Conservation (phyloP, 73 alveolate genomes). For the Paraurostyla sp. region DNA sequence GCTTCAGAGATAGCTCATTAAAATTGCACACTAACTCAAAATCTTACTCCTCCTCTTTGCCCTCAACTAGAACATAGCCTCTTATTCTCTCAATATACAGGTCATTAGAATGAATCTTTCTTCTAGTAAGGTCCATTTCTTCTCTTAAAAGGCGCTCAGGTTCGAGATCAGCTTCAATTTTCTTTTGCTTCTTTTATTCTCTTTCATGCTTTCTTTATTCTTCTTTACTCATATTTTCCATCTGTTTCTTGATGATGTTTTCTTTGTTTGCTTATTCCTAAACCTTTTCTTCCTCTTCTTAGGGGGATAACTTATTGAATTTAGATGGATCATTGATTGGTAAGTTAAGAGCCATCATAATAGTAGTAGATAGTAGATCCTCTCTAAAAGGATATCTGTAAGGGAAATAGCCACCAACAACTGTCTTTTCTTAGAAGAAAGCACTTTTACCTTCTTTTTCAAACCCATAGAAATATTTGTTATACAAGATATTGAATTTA, state of each 20-base stretch:
- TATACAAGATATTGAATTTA: conserved; percentile 59
- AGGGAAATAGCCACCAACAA: conserved; percentile 39
- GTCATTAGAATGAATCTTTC: conserved; percentile 10
- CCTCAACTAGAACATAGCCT: conserved; percentile 69
- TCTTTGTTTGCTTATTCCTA: conserved; percentile 44
- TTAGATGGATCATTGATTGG: conserved; percentile 51
- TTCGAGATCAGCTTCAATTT: conserved; percentile 69
- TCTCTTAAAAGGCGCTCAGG: conserved; percentile 48
- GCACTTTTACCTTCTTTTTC: conserved; percentile 75
- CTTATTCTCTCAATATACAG: conserved; percentile 62
- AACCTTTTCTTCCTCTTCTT: not conserved
- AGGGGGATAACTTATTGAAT: conserved; percentile 23
- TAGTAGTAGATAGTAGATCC: conserved; percentile 1
- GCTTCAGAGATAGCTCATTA: conserved; percentile 45
- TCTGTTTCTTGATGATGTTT: conserved; percentile 12
- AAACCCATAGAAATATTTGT: conserved; percentile 75
- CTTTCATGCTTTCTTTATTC: conserved; percentile 31
- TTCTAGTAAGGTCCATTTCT: conserved; percentile 51
- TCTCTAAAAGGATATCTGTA: conserved; percentile 64
- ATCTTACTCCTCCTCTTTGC: conserved; percentile 39
- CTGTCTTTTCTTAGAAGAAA: conserved; percentile 55
- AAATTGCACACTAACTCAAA: conserved; percentile 21
- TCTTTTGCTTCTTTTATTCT: conserved; percentile 54
- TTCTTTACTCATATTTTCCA: conserved; percentile 3
- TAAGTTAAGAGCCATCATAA: conserved; percentile 21